phyloP scores from a whole-genome alignment of 1,139 yeast species.

The Yamadazyma trypodendri region DNA sequence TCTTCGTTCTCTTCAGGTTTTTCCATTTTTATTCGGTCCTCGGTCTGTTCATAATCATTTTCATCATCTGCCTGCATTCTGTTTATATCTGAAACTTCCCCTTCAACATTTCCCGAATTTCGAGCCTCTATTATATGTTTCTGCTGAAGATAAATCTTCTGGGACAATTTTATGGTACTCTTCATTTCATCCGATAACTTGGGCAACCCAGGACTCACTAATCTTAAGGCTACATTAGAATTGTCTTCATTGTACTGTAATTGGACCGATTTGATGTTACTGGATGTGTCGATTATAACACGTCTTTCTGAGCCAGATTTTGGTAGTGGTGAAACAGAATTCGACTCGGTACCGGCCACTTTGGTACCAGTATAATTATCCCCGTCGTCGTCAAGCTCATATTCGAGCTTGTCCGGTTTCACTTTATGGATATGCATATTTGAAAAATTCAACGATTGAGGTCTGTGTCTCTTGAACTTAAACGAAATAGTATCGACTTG shows the following conservation, averaged over 20 bases:
- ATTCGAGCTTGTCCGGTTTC: conserved; percentile 5
- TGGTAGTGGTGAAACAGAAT: background rate
- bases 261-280: conserved; percentile 1
- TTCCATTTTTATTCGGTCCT: too few species aligned
- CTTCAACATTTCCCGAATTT: conserved; percentile 13
- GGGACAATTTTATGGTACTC: conserved; percentile 44
- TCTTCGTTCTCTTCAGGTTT: too few species aligned
- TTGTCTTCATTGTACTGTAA: conserved; percentile 5
- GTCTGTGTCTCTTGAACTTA: conserved; percentile 23
- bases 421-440: conserved; percentile 8
- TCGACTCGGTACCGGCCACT: background rate
- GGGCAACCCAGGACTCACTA: conserved; percentile 51
- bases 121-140: conserved; percentile 45
- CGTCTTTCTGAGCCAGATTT: background rate
- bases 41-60: conserved; percentile 5
- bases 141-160: conserved; percentile 49
- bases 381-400: too few species aligned
- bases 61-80: background rate
- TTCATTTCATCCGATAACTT: conserved; percentile 47
- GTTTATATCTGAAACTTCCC: background rate
- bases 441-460: conserved; percentile 22
- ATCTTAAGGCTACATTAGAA: conserved; percentile 33
- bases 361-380: background rate
- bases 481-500: conserved; percentile 18
- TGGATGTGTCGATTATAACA: background rate